Conservation (phyloP, 345 rosid species). For the Euphorbia lathyris region DNA sequence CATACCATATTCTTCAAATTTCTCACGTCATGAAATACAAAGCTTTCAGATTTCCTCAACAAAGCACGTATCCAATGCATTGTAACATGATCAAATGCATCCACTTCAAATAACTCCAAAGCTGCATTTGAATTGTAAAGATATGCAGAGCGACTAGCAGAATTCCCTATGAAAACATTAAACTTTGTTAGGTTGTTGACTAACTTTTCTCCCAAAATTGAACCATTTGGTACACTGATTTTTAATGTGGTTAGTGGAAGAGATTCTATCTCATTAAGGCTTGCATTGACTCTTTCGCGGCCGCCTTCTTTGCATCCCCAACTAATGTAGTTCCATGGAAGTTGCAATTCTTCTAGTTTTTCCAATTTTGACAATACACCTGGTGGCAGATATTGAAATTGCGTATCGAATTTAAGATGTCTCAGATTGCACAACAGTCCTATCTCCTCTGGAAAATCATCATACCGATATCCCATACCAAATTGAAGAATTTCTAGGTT, state of each 20-base stretch:
- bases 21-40: rapidly evolving
- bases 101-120: too few relatives aligned
- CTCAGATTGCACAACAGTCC: neutral
- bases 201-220: neutral
- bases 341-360: neutral
- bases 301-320: neutral
- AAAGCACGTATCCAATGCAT: neutral
- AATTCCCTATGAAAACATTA: neutral
- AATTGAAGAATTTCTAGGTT: neutral
- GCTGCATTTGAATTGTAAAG: neutral
- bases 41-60: neutral
- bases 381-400: neutral
- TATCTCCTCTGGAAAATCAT: neutral
- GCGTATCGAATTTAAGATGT: neutral
- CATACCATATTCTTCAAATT: neutral
- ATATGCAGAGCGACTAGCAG: neutral
- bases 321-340: neutral
- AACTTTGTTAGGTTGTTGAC: neutral
- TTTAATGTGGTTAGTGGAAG: neutral
- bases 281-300: neutral
- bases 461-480: neutral
- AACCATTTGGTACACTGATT: constrained; percentile 17
- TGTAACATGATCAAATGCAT: neutral
- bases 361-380: neutral
- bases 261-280: neutral